Base-by-base conservation (phyloP, 2,329 filamentous ascomycete species). In the Colletotrichum lindemuthianum region DNA sequence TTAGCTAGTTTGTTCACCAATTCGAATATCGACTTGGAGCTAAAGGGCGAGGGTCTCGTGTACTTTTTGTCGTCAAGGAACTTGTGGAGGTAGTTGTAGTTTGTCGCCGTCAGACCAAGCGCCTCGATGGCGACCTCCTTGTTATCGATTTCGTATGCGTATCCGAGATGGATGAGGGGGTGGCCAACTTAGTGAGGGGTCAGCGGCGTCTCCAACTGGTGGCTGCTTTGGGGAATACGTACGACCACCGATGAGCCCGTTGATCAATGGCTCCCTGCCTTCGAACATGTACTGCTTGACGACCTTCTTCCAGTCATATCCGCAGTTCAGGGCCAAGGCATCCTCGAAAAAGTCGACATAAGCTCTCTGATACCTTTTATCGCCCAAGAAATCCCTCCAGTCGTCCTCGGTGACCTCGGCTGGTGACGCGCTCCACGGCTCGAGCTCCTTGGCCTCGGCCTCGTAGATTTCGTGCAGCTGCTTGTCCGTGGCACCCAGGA, bases 341-440 rank as follows among this genome's bases (percentile, higher is more conserved):
- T 99, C 96, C 75, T 99, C 96, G 73, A 97, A 98, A 75, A 96
- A 98, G 75, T 99, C 94, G 60, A 99, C 83, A 73, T 90, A 99
- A 1, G 93, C 95, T 65, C 95, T 87, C 77, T 99, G 93, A 73
- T 96, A 97, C 67, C 82, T 87, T 71, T 85, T 85, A 74, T 93
- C 88, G 24, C 95, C 94, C 37, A 97, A 76, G 71, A 88, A 96
- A 61, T 95, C 90, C 68, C 89, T 85, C 95, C 96, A 99, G 75
- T 99, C 96, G 60, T 90, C 85, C 67, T 89, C 84, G 15, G 88
- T 87, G 55, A 99, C 87, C 78, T 99, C 96, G 5, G 89, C 88
- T 0, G 96, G 96, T 2, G 94, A 93, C 69, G 94, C 89, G 58
- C 81, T 77, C 96, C 96, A 99, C 32, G 88, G 84, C 69, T 95